phyloP scores from a whole-genome alignment of 768 basidiomycete genomes.

The Russula compacta region DNA sequence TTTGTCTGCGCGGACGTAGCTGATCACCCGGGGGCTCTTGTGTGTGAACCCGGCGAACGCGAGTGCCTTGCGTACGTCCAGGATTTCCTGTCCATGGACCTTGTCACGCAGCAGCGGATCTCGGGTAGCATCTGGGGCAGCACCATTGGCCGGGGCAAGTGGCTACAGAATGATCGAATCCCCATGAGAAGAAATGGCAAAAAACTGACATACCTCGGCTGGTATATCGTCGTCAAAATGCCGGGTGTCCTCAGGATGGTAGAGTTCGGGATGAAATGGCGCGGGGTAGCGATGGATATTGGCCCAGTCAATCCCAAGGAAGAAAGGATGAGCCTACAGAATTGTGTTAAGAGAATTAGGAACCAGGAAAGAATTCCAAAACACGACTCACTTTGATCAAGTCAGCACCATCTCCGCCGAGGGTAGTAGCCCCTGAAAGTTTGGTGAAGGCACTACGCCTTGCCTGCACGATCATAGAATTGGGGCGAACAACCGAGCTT shows the following conservation, averaged over 20 bases:
- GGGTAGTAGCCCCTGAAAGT: constrained; percentile 34
- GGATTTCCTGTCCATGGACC: constrained; percentile 74
- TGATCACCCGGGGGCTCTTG: constrained; percentile 75
- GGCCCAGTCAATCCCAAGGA: constrained; percentile 83
- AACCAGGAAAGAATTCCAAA: constrained; percentile 3
- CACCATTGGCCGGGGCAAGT: constrained; percentile 81
- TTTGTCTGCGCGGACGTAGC: constrained; percentile 65
- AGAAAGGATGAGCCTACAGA: constrained; percentile 75
- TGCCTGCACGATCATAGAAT: constrained; percentile 66
- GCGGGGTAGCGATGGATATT: constrained; percentile 77
- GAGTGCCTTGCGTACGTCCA: constrained; percentile 83
- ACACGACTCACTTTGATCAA: constrained; percentile 62
- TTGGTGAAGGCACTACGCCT: constrained; percentile 66
- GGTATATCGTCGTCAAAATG: constrained; percentile 97
- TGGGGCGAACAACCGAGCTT: constrained; percentile 61
- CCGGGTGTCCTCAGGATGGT: constrained; percentile 74
- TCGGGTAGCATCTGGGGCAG: constrained; percentile 71
- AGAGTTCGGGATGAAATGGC: constrained; percentile 84
- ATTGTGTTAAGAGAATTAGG: constrained; percentile 2
- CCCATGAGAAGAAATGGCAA: neutral
- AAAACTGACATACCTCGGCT: constrained; percentile 52
- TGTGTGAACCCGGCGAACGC: constrained; percentile 91
- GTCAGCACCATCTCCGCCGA: constrained; percentile 75
- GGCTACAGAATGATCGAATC: constrained; percentile 48
- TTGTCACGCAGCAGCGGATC: constrained; percentile 85